Base-by-base conservation (phyloP, 2,329 filamentous ascomycete species). In the Gaeumannomyces tritici region DNA sequence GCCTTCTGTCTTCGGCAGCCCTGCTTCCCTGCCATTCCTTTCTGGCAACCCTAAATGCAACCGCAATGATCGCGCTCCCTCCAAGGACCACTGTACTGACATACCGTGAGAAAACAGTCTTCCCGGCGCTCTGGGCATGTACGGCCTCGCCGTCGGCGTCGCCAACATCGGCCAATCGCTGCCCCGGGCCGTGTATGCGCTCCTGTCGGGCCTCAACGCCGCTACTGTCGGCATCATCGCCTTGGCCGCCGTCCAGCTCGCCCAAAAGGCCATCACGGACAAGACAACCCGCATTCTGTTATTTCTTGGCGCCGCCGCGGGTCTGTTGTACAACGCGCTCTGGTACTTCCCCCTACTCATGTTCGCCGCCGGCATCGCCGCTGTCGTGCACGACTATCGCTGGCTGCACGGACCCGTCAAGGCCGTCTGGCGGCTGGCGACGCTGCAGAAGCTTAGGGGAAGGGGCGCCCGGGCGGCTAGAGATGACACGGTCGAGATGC, bases 291-390 rank as follows among this genome's bases (percentile, higher is more conserved):
- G 88, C 1, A 74, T 87, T 0, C 67, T 91, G 1, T 84, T 91
- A 0, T 86, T 90, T 15, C 68, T 87, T 8, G 82, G 82, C 3
- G 89, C 78, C 0, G 78, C 81, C 11, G 87, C 86, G 0, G 89
- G 88, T 0, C 73, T 91, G 66, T 77, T 89, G 59, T 91, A 91
- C 67, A 90, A 85, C 60, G 83, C 87, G 0, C 73, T 91, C 0
- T 92, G 89, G 89, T 92, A 89, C 66, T 91, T 90, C 57, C 89
- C 89, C 0, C 68, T 84, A 0, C 69, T 91, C 5, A 86, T 91
- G 73, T 67, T 81, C 0, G 65, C 77, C 1, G 83, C 80, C 0
- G 88, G 87, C 0, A 13, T 79, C 1, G 71, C 73, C 0, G 82
- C 84, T 0, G 71, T 85, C 0, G 61, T 82, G 0, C 85, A 83